Evolutionary conservation across 2,329 filamentous ascomycete genomes (phyloP).

Genomic region (Mycogone perniciosa): DNA sequence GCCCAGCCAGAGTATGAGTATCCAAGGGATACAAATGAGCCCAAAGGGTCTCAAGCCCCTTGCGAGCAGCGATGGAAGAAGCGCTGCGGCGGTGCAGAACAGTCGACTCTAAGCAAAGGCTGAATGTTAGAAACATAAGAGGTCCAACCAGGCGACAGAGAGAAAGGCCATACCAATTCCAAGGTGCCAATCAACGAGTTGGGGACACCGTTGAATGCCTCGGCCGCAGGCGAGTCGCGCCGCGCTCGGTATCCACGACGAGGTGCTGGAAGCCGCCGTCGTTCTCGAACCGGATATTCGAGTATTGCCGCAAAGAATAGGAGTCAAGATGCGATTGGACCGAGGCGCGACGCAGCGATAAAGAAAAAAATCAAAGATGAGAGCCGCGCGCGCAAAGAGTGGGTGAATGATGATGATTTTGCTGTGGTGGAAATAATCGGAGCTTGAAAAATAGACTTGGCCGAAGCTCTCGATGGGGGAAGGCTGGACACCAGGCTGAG

Average conservation of each 20-base stretch:
- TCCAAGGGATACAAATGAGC: background rate
- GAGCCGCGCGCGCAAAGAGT: slow-evolving; percentile 3
- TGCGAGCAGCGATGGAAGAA: background rate
- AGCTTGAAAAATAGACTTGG: slow-evolving; percentile 9
- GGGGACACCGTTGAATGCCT: background rate
- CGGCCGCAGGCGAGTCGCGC: slow-evolving; percentile 7
- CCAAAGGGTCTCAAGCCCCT: background rate
- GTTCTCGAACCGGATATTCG: background rate
- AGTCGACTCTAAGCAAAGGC: background rate
- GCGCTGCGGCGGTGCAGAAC: slow-evolving; percentile 1
- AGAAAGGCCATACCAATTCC: background rate
- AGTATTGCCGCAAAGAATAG: background rate
- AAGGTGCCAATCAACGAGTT: background rate
- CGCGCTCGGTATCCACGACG: slow-evolving; percentile 1
- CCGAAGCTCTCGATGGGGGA: slow-evolving; percentile 7
- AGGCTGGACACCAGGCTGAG: slow-evolving; percentile 7
- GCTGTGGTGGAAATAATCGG: slow-evolving; percentile 1
- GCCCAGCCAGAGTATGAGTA: background rate
- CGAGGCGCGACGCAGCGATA: slow-evolving; percentile 2
- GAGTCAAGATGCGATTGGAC: background rate
- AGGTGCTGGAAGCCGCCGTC: slow-evolving; percentile 3
- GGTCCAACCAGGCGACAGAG: background rate
- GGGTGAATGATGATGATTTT: slow-evolving; percentile 4
- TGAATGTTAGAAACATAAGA: background rate
- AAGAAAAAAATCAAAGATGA: background rate